phyloP scores from a whole-genome alignment of 83 land plant genomes.

The Thuja plicata region DNA sequence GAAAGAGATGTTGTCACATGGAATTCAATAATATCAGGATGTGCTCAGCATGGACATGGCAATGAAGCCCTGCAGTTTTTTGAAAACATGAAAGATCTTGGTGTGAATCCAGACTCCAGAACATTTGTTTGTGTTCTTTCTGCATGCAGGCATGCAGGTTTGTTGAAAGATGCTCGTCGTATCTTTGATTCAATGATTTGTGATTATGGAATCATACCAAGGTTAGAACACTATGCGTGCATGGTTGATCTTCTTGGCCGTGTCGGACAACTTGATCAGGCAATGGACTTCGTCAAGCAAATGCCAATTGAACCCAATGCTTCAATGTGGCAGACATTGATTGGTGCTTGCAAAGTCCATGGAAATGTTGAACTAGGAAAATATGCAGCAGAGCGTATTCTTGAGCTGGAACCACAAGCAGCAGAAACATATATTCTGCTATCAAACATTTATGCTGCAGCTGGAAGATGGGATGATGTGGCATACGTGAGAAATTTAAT shows the following conservation, averaged over 20 bases:
- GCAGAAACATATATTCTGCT: conserved; percentile 31
- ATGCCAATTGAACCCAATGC: conserved; percentile 31
- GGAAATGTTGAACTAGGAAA: conserved; percentile 23
- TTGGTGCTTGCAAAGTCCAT: conserved; percentile 35
- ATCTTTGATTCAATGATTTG: conserved; percentile 27
- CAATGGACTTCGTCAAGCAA: conserved; percentile 20
- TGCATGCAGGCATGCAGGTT: conserved; percentile 35
- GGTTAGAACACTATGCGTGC: conserved; percentile 32
- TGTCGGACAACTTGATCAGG: conserved; percentile 30
- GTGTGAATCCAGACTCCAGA: conserved; percentile 28
- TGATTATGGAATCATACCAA: conserved; percentile 21
- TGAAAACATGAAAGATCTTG: conserved; percentile 18
- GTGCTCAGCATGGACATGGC: conserved; percentile 27
- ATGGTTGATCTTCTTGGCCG: conserved; percentile 43
- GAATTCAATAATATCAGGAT: conserved; percentile 29
- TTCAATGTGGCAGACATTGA: conserved; percentile 31
- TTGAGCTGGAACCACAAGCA: conserved; percentile 24
- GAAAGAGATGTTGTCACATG: conserved; percentile 29
- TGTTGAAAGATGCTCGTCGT: conserved; percentile 17
- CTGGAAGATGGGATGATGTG: conserved; percentile 23
- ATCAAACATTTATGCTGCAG: conserved; percentile 28
- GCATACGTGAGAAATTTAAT: conserved; percentile 33
- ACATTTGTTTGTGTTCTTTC: conserved; percentile 33
- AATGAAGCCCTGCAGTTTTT: conserved; percentile 24
- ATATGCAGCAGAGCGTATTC: conserved; percentile 16